Evolutionary conservation across 148 eudicot genomes (phyloP).

Genomic region (Limonium bicolor): DNA sequence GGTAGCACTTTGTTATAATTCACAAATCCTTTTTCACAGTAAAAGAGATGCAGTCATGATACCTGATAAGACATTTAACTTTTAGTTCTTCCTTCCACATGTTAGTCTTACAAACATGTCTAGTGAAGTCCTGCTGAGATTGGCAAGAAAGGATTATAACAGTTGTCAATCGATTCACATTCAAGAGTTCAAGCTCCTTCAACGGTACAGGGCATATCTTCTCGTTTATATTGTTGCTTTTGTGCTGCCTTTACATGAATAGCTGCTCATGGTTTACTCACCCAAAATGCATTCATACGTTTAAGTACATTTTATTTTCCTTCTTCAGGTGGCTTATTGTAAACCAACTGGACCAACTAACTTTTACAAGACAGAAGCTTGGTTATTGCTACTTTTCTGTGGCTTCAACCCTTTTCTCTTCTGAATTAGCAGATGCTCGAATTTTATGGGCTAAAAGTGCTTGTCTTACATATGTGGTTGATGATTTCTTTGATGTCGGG

Average conservation of each 20-base stretch:
- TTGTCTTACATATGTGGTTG: conserved; percentile 70
- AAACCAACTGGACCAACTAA: conserved; percentile 54
- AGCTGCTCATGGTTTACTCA: too few species aligned
- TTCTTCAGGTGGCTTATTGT: conserved; percentile 84
- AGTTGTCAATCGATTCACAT: conserved; percentile 45
- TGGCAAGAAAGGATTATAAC: conserved; percentile 73
- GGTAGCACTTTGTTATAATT: conserved; percentile 28
- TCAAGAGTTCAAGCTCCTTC: conserved; percentile 50
- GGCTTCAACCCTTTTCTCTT: conserved; percentile 54
- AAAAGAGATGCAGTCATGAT: too few species aligned
- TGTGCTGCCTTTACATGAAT: too few species aligned
- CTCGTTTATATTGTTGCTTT: not conserved
- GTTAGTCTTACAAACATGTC: conserved; percentile 39
- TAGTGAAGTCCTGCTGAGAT: conserved; percentile 27
- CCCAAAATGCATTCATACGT: not conserved
- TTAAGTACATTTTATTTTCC: not conserved
- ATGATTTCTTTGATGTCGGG: conserved; percentile 91
- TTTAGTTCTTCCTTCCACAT: too few species aligned
- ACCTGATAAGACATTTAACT: too few species aligned
- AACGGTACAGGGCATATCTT: conserved; percentile 28
- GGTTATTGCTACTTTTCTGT: conserved; percentile 90
- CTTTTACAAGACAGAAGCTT: conserved; percentile 69
- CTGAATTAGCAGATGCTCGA: conserved; percentile 77
- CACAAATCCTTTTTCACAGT: too few species aligned
- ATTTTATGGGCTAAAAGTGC: conserved; percentile 86